phyloP scores from a whole-genome alignment of 768 basidiomycete species.

The Dioszegia crocea region DNA sequence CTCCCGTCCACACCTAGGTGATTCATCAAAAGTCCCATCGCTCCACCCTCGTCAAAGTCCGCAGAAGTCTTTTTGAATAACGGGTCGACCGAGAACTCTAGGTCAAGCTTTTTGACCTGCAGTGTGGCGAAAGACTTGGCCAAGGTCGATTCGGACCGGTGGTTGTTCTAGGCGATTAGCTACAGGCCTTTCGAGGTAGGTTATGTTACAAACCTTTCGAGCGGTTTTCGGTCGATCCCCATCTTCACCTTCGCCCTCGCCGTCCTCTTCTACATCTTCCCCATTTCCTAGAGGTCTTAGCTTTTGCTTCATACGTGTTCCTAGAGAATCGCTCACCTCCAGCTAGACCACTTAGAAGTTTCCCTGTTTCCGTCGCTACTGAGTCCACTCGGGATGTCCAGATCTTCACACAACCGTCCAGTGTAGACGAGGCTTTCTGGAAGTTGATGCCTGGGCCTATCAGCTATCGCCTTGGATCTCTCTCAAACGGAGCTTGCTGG shows the following conservation, averaged over 20 bases:
- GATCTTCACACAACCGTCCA: slow-evolving; percentile 98
- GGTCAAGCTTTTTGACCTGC: slow-evolving; percentile 84
- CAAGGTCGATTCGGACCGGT: slow-evolving; percentile 75
- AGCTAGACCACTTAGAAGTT: slow-evolving; percentile 78
- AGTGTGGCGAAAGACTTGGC: slow-evolving; percentile 78
- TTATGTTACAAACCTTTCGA: slow-evolving; percentile 40
- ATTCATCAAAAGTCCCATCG: slow-evolving; percentile 93
- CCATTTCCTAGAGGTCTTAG: slow-evolving; percentile 48
- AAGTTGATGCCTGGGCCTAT: slow-evolving; percentile 70
- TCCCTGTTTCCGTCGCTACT: slow-evolving; percentile 93
- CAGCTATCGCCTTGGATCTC: not conserved
- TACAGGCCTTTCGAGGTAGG: too few species aligned
- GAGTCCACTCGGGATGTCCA: slow-evolving; percentile 98
- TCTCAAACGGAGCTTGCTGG: not conserved
- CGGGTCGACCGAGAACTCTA: slow-evolving; percentile 94
- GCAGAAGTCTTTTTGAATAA: slow-evolving; percentile 96
- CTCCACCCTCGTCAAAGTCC: slow-evolving; percentile 98
- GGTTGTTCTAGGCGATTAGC: slow-evolving; percentile 27
- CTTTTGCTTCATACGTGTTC: not conserved
- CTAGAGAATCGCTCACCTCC: slow-evolving; percentile 2
- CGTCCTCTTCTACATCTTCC: slow-evolving; percentile 61
- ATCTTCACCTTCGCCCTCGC: slow-evolving; percentile 64
- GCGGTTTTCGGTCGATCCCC: slow-evolving; percentile 56
- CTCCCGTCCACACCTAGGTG: slow-evolving; percentile 81
- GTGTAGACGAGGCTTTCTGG: slow-evolving; percentile 93